Conservation (phyloP, 306 rosid genomes). For the Cucumis hystrix region DNA sequence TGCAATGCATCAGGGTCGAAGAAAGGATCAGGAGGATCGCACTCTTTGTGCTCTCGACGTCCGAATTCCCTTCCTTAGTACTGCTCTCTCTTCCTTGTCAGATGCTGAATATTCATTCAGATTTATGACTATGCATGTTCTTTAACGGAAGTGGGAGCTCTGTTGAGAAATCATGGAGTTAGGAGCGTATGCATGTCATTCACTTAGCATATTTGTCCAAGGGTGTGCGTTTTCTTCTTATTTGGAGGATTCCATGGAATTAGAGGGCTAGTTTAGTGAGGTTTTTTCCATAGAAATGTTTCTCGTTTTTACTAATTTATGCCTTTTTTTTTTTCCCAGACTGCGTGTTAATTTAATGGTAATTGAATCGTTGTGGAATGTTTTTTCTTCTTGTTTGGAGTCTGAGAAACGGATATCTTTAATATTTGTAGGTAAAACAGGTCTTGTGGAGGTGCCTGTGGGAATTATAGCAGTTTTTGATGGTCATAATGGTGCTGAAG, state of each 20-base stretch:
- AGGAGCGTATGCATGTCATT: neutral
- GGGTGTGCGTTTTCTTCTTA: neutral
- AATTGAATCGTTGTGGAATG: neutral
- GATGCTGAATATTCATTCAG: neutral
- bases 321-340: neutral
- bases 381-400: neutral
- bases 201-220: neutral
- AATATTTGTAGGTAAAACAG: constrained; percentile 30
- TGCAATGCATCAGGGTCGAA: constrained; percentile 63
- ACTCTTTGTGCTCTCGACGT: constrained; percentile 68
- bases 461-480: constrained; percentile 86
- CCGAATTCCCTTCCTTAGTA: constrained; percentile 73
- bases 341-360: neutral
- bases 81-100: neutral
- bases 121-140: neutral
- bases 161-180: neutral
- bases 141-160: neutral
- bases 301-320: neutral
- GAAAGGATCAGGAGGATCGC: constrained; percentile 72
- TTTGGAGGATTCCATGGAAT: neutral
- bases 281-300: neutral
- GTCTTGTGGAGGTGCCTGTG: constrained; percentile 69
- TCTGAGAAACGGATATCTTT: constrained; percentile 7
- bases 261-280: neutral
- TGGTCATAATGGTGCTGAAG: constrained; percentile 93